phyloP scores from a whole-genome alignment of 768 basidiomycete species.

The Russula ochroleuca region DNA sequence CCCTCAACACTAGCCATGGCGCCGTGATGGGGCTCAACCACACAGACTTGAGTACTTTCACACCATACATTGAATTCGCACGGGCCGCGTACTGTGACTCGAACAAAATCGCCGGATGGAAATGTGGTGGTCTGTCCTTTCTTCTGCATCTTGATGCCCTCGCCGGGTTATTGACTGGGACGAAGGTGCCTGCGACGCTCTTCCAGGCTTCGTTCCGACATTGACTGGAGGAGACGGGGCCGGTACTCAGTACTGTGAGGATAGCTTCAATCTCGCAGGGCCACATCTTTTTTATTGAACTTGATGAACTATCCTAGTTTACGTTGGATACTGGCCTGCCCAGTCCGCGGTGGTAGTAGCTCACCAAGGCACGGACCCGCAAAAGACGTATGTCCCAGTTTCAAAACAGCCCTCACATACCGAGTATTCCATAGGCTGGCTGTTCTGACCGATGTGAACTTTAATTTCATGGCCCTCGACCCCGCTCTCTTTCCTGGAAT shows the following conservation, averaged over 20 bases:
- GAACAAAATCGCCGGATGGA: conserved; percentile 38
- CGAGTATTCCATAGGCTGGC: conserved; percentile 5
- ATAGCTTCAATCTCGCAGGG: background rate
- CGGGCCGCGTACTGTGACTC: conserved; percentile 52
- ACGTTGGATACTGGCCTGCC: conserved; percentile 26
- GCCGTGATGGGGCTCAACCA: conserved; percentile 32
- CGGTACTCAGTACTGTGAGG: conserved; percentile 44
- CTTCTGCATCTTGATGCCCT: background rate
- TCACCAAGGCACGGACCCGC: conserved; percentile 26
- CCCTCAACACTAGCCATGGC: background rate
- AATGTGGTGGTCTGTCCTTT: conserved; percentile 41
- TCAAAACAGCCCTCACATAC: background rate
- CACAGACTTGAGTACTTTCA: conserved; percentile 37
- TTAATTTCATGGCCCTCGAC: background rate
- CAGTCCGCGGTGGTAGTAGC: conserved; percentile 25
- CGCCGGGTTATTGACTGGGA: background rate
- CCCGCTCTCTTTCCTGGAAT: conserved; percentile 15
- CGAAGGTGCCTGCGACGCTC: conserved; percentile 41
- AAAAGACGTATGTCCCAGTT: conserved; percentile 6
- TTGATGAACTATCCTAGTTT: conserved; percentile 10
- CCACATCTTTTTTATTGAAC: background rate
- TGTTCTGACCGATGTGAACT: conserved; percentile 15
- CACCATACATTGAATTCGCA: conserved; percentile 50
- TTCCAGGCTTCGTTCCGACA: conserved; percentile 40
- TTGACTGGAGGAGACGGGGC: conserved; percentile 49